These are phyloP conservation scores for Fusarium paranaense DNA, from an alignment of 2,329 filamentous ascomycete species.

Conservation along the genomic window DNA sequence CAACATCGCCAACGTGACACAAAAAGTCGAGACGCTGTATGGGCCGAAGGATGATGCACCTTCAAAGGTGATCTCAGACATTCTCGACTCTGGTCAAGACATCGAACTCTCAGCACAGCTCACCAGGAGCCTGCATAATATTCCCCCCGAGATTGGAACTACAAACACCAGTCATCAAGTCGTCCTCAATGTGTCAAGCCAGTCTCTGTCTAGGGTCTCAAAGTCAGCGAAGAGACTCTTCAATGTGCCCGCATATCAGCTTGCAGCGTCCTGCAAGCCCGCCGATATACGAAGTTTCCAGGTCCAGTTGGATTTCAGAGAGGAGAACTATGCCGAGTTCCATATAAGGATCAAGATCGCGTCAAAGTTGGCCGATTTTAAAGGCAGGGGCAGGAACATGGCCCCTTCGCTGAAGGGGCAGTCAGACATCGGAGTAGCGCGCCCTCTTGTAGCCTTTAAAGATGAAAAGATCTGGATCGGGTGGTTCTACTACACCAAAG, in stretches of 20 bases:
- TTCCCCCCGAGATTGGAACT: neutral
- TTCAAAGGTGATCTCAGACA: neutral
- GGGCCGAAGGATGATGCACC: neutral
- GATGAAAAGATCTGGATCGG: neutral
- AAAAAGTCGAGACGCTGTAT: neutral
- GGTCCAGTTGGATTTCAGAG: neutral
- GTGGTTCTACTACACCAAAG: neutral
- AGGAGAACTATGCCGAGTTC: neutral
- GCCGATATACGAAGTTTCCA: neutral
- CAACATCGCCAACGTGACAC: neutral
- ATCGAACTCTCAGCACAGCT: neutral
- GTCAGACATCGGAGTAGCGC: neutral
- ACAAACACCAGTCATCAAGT: neutral
- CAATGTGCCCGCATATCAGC: neutral
- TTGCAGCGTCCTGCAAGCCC: neutral
- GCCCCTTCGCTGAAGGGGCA: neutral
- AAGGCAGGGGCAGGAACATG: neutral
- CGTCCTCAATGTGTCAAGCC: neutral
- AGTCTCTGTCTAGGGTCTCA: neutral
- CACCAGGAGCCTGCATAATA: neutral
- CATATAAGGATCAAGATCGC: neutral
- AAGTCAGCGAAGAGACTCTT: neutral
- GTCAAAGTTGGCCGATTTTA: neutral
- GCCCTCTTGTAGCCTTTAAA: neutral
- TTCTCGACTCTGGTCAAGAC: neutral